Evolutionary conservation across 2,329 filamentous ascomycete genomes (phyloP), one percentile per base, ranked within the genome.

Genomic region (Paraphoma sp.): DNA sequence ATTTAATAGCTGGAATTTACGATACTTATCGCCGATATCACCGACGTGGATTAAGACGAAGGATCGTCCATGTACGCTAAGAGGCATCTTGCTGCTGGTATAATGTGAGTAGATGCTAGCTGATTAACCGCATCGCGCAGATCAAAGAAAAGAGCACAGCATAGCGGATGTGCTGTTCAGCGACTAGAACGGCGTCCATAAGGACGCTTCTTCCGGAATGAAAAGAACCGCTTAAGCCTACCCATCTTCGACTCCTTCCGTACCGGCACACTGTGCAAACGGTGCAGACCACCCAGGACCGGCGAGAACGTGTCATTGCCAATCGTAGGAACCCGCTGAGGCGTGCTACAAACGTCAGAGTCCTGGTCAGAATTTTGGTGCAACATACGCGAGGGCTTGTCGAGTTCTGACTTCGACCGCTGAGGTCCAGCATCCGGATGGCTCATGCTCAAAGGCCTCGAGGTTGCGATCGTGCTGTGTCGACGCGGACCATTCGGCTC

Each of bases 241-340:
- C 45, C 14, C 10, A 53, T 18, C 42, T 53, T 58, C 3, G 48
- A 55, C 7, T 18, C 12, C 31, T 40, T 53, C 4, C 52, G 38
- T 2, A 48, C 28, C 8, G 45, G 45, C 6, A 31, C 14, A 17
- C 31, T 45, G 2, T 49, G 30, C 1, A 61, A 28, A 28, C 30
- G 47, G 6, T 59, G 52, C 29, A 61, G 30, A n/a, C 56, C 58
- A 12, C 58, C 52, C 3, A 61, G 33, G 23, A 45, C 43, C 8
- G 56, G 55, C 40, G 57, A 53, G 30, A 59, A 61, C 40, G 31
- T 53, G 31, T 59, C 55, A 18, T 31, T 48, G 5, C 29, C 30
- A 11, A 61, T 59, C 3, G 55, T 23, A 7, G 44, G 50, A 1
- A 54, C 49, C 23, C 42, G 49, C 14, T 17, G 41, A 12, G 30